Evolutionary conservation across 2,329 filamentous ascomycete genomes (phyloP).

Genomic region (Xylaria sp.): DNA sequence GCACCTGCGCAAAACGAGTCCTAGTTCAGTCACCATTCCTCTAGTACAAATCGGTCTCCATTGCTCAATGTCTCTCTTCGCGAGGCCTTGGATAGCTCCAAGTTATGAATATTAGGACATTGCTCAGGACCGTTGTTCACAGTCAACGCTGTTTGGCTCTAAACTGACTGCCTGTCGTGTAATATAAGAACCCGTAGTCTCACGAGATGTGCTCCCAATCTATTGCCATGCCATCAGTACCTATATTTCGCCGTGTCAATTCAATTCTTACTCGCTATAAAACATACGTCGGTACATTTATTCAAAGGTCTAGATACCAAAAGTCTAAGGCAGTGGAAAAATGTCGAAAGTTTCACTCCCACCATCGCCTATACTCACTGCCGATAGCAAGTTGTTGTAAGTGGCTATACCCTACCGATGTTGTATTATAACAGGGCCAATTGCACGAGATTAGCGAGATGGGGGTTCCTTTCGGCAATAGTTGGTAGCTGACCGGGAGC

Average conservation of each 20-base stretch:
- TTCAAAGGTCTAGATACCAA: background rate
- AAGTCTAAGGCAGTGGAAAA: background rate
- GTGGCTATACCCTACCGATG: constrained; percentile 11
- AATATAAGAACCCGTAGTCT: constrained; percentile 19
- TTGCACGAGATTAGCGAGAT: constrained; percentile 18
- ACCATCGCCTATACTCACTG: constrained; percentile 16
- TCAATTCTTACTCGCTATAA: background rate
- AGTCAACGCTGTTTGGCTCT: background rate
- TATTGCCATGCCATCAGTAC: constrained; percentile 22
- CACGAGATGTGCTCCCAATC: constrained; percentile 1
- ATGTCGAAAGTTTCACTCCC: constrained; percentile 19
- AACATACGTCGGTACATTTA: background rate
- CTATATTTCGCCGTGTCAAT: no score
- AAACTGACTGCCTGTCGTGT: background rate
- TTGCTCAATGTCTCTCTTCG: constrained; percentile 18
- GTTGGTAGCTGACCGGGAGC: constrained; percentile 10
- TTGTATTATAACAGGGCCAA: background rate
- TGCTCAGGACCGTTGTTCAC: constrained; percentile 25
- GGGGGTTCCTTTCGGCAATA: background rate
- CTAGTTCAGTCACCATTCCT: constrained; percentile 2
- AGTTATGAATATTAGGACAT: constrained; percentile 22
- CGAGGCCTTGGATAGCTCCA: background rate
- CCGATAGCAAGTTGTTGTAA: constrained; percentile 24
- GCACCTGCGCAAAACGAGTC: constrained; percentile 33
- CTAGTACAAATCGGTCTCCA: background rate